Conservation (phyloP, 1,284 basidiomycete genomes). For the Tetrapyrgos nigripes region DNA sequence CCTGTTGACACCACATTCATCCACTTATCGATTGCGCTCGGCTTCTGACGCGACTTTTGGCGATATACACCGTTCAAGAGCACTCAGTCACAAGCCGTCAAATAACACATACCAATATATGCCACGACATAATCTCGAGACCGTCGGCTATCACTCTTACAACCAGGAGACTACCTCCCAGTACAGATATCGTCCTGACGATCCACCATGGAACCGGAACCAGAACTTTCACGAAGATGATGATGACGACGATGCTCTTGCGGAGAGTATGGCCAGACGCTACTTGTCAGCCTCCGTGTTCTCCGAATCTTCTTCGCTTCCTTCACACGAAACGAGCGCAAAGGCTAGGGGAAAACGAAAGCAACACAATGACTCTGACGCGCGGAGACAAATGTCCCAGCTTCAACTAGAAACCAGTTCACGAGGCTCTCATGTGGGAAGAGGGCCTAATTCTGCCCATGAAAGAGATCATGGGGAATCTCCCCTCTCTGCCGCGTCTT, state of each 20-base stretch:
- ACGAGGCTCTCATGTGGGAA: background rate
- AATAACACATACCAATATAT: background rate
- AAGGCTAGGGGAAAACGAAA: conserved; percentile 17
- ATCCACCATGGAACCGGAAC: background rate
- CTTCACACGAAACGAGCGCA: conserved; percentile 10
- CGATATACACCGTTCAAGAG: background rate
- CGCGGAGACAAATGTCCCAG: conserved; percentile 7
- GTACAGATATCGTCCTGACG: background rate
- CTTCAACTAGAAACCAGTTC: conserved; percentile 9
- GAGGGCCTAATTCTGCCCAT: background rate
- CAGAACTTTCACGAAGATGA: conserved; percentile 1
- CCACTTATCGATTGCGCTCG: background rate
- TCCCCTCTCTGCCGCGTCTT: background rate
- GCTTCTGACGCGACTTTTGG: background rate
- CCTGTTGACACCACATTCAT: background rate
- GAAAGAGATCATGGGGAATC: background rate
- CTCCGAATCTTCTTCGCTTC: background rate
- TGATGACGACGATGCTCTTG: background rate
- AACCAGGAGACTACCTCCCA: background rate
- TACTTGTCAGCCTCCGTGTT: background rate
- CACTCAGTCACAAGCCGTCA: background rate
- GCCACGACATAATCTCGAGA: background rate
- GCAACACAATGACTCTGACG: background rate
- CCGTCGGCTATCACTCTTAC: background rate
- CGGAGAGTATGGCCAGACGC: background rate